A percentile compares a stretch with the other conserved stretches of the same genome.
Evolutionary conservation across 2,329 filamentous ascomycete species (phyloP).

Genomic region (Keithomyces neogunnii): DNA sequence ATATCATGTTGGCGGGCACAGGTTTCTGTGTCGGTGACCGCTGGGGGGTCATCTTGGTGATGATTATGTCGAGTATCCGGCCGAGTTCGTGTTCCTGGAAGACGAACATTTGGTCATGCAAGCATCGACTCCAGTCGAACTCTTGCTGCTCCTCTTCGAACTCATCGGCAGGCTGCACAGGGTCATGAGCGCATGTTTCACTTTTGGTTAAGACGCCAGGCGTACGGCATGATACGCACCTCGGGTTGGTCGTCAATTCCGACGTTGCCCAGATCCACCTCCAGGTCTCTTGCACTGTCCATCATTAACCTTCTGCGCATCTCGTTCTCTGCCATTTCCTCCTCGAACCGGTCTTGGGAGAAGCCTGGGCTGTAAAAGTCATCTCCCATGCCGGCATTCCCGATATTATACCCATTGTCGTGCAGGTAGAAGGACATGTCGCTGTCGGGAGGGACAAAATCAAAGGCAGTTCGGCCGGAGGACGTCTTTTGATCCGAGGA

Average conservation of each 20-base stretch:
- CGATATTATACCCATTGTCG: constrained; percentile 86
- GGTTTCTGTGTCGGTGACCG: constrained; percentile 95
- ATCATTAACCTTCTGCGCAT: constrained; percentile 97
- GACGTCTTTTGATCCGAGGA: constrained; percentile 95
- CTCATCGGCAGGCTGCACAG: constrained; percentile 57
- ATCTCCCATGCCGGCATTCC: constrained; percentile 68
- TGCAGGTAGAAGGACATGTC: constrained; percentile 95
- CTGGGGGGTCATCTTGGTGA: constrained; percentile 97
- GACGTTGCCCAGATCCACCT: constrained; percentile 91
- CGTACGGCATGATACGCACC: constrained; percentile 36
- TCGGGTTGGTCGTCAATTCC: constrained; percentile 94
- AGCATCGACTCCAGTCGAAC: constrained; percentile 89
- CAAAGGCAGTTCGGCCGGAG: constrained; percentile 85
- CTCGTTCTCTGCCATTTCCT: constrained; percentile 94
- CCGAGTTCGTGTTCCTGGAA: constrained; percentile 93
- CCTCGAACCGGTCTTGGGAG: constrained; percentile 88
- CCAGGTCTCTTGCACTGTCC: constrained; percentile 94
- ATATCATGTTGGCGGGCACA: constrained; percentile 93
- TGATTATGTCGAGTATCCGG: constrained; percentile 86
- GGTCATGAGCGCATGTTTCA: constrained; percentile 15
- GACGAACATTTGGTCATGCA: constrained; percentile 99
- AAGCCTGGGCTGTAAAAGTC: constrained; percentile 94
- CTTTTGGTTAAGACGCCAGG: no score
- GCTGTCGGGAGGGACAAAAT: constrained; percentile 91
- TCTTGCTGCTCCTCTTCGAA: constrained; percentile 84